These are phyloP conservation scores for Aplosporella prunicola DNA, from an alignment of 2,329 filamentous ascomycete species.

Conservation along the genomic window DNA sequence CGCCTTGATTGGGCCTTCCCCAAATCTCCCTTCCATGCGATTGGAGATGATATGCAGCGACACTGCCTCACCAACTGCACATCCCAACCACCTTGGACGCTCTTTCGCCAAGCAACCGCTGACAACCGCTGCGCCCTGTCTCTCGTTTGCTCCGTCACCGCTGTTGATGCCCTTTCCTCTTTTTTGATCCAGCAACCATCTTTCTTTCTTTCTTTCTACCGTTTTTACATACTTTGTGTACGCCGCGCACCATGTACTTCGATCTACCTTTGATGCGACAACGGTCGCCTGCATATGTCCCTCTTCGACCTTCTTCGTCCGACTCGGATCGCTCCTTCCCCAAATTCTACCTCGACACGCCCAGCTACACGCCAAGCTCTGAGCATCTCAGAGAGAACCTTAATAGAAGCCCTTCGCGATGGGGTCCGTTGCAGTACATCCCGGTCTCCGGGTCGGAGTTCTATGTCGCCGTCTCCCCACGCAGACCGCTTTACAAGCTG, in stretches of 20 bases:
- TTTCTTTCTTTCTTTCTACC: no score
- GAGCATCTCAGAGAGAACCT: constrained; percentile 3
- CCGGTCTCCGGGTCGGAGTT: constrained; percentile 7
- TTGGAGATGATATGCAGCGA: not conserved
- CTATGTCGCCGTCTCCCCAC: constrained; percentile 3
- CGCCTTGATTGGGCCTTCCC: not conserved
- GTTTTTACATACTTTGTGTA: no score
- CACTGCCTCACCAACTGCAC: constrained; percentile 10
- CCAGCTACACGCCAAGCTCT: constrained; percentile 8
- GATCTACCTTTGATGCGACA: constrained; percentile 3
- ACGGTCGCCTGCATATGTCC: constrained; percentile 9
- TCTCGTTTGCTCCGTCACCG: no score
- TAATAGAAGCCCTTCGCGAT: constrained; percentile 5
- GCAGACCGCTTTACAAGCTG: constrained; percentile 5
- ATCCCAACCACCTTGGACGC: constrained; percentile 5
- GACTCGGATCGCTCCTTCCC: constrained; percentile 8
- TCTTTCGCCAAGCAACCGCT: constrained; percentile 6
- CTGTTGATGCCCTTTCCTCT: no score
- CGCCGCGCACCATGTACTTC: constrained; percentile 5
- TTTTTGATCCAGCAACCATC: no score
- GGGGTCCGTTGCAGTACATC: constrained; percentile 7
- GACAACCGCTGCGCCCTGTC: no score
- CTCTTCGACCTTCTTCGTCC: constrained; percentile 5
- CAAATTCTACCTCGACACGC: constrained; percentile 6
- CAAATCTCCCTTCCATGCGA: constrained; percentile 5